These are phyloP conservation scores for Poronia punctata DNA, from an alignment of 495 filamentous ascomycete genomes.

Conservation along the genomic window DNA sequence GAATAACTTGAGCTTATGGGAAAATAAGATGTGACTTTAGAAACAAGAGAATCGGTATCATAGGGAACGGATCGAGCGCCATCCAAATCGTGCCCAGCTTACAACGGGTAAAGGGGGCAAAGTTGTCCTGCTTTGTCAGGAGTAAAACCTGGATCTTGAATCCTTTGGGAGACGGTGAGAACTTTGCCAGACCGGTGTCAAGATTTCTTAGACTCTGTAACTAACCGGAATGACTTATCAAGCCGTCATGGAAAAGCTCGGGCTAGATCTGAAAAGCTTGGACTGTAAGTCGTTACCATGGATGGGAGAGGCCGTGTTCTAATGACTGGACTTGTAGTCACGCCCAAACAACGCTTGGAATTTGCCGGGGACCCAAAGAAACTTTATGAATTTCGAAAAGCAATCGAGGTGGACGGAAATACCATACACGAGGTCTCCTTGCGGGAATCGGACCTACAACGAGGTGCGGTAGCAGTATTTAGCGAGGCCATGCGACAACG, in stretches of 20 bases:
- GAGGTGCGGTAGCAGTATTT: conserved; percentile 15
- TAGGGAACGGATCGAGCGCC: conserved; percentile 57
- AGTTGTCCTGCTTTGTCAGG: conserved; percentile 58
- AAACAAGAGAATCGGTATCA: conserved; percentile 45
- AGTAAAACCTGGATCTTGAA: conserved; percentile 59
- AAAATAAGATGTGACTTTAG: conserved; percentile 36
- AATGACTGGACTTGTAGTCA: conserved; percentile 25
- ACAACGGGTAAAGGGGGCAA: conserved; percentile 45
- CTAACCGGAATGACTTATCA: conserved; percentile 3
- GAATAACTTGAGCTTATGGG: conserved; percentile 2
- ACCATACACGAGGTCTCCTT: conserved; percentile 32
- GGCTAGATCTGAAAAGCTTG: conserved; percentile 27
- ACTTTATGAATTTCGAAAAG: conserved; percentile 31
- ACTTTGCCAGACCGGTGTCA: conserved; percentile 1
- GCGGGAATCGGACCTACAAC: conserved; percentile 26
- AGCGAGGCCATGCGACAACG: conserved; percentile 25
- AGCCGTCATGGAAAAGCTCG: conserved; percentile 30
- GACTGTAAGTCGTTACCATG: conserved; percentile 26
- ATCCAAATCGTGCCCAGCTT: conserved; percentile 66
- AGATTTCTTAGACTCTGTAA: not conserved
- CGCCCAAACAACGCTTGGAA: conserved; percentile 26
- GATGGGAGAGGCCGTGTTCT: too few species aligned
- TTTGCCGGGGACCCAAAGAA: conserved; percentile 25
- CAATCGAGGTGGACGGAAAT: conserved; percentile 33
- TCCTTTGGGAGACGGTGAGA: conserved; percentile 31